Evolutionary conservation across 2,329 filamentous ascomycete species (phyloP).

Genomic region (Parafenestella ontariensis): DNA sequence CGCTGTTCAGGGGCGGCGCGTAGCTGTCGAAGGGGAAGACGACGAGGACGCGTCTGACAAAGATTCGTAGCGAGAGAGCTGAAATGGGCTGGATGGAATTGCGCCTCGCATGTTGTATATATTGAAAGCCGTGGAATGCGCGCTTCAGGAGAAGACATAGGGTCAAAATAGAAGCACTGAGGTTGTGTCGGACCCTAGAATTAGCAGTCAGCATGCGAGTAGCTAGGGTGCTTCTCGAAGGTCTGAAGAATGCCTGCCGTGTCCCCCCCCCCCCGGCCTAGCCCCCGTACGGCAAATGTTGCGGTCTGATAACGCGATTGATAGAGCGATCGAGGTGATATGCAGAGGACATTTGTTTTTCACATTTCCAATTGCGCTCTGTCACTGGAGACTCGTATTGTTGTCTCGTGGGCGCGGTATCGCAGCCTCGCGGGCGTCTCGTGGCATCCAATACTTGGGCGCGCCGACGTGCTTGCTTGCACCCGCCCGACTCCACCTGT

Average conservation of each 20-base stretch:
- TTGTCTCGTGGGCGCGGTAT: background rate
- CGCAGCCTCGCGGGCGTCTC: conserved; percentile 2
- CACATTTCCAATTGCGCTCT: conserved; percentile 5
- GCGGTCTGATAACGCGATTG: background rate
- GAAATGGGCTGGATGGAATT: conserved; percentile 36
- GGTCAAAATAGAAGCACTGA: conserved; percentile 25
- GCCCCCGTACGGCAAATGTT: conserved; percentile 1
- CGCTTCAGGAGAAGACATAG: conserved; percentile 18
- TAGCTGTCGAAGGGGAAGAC: conserved; percentile 71
- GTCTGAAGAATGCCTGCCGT: conserved; percentile 27
- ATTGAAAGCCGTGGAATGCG: conserved; percentile 6
- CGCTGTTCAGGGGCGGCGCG: conserved; percentile 75
- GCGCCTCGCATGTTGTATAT: conserved; percentile 6
- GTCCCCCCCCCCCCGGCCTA: conserved; percentile 3
- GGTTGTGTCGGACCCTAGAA: conserved; percentile 20
- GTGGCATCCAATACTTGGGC: conserved; percentile 5
- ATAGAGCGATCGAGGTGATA: conserved; percentile 2
- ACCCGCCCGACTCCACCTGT: conserved; percentile 13
- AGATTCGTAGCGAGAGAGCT: conserved; percentile 39
- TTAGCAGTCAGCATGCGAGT: conserved; percentile 18
- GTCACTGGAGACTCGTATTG: background rate
- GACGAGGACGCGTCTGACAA: conserved; percentile 51
- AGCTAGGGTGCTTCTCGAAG: conserved; percentile 37
- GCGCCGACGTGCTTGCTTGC: background rate
- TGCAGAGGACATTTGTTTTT: background rate